These are phyloP conservation scores for Diospyros kaki DNA, from an alignment of 148 eudicot species.

Conservation along the genomic window DNA sequence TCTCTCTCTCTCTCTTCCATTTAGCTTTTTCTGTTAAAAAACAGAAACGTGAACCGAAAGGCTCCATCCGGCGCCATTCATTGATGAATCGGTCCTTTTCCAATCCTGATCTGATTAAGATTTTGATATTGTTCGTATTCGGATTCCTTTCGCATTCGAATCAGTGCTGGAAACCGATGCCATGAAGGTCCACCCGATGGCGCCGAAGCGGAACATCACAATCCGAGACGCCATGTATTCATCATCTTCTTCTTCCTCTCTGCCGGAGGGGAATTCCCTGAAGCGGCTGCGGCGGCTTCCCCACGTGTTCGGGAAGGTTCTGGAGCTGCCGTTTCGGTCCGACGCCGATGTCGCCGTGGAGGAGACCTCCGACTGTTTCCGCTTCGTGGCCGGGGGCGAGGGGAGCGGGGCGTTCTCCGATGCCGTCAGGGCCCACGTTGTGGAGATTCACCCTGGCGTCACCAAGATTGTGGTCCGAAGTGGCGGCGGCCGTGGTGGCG, in stretches of 20 bases:
- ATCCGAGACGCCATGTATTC: slow-evolving; percentile 3
- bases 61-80: background rate
- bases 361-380: slow-evolving; percentile 40
- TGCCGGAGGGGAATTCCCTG: background rate
- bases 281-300: slow-evolving; percentile 59
- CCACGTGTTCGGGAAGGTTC: slow-evolving; percentile 59
- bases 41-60: too few relatives aligned
- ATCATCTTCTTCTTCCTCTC: too few relatives aligned
- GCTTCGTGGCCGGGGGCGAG: slow-evolving; percentile 27
- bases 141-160: background rate
- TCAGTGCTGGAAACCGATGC: background rate
- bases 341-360: slow-evolving; percentile 59
- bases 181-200: slow-evolving; percentile 13
- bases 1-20: too few relatives aligned
- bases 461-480: slow-evolving; percentile 48
- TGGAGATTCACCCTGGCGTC: slow-evolving; percentile 60
- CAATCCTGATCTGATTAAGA: background rate
- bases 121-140: slow-evolving; percentile 8
- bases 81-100: slow-evolving; percentile 1
- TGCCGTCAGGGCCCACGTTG: slow-evolving; percentile 36
- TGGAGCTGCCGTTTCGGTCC: slow-evolving; percentile 57
- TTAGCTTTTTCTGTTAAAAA: too few relatives aligned
- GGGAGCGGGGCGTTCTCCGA: slow-evolving; percentile 8
- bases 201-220: slow-evolving; percentile 18
- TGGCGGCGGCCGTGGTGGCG: slow-evolving; percentile 13